phyloP scores from a whole-genome alignment of 2,329 filamentous ascomycete genomes.

The Aspergillus spinulosporus region DNA sequence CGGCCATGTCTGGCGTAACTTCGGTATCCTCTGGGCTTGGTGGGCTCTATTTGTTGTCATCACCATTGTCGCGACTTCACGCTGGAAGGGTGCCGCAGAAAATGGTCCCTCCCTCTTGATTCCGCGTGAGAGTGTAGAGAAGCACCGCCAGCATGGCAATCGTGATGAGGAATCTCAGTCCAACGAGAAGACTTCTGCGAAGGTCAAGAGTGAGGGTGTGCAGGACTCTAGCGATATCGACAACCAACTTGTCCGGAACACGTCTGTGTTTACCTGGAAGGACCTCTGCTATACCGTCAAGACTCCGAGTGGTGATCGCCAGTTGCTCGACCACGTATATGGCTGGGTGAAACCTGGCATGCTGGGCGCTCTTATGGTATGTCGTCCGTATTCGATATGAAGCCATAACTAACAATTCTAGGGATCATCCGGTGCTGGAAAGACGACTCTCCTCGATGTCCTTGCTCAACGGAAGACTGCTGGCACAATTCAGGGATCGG shows the following conservation, averaged over 20 bases:
- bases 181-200: slow-evolving; percentile 26
- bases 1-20: slow-evolving; percentile 59
- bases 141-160: slow-evolving; percentile 31
- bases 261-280: slow-evolving; percentile 72
- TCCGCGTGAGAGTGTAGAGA: slow-evolving; percentile 59
- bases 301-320: slow-evolving; percentile 54
- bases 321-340: slow-evolving; percentile 65
- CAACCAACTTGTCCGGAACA: slow-evolving; percentile 59
- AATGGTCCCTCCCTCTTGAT: slow-evolving; percentile 59
- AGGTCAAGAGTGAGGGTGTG: slow-evolving; percentile 20
- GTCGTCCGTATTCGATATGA: not conserved
- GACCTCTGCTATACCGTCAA: slow-evolving; percentile 70
- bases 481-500: slow-evolving; percentile 62
- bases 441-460: slow-evolving; percentile 72
- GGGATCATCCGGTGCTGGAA: slow-evolving; percentile 75
- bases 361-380: slow-evolving; percentile 69
- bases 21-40: slow-evolving; percentile 64
- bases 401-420: slow-evolving; percentile 1
- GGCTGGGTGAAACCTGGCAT: slow-evolving; percentile 77
- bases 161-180: slow-evolving; percentile 54
- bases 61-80: slow-evolving; percentile 59
- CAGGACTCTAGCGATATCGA: slow-evolving; percentile 30
- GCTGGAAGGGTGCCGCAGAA: slow-evolving; percentile 58
- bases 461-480: slow-evolving; percentile 68
- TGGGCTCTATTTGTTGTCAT: slow-evolving; percentile 61